Base-by-base conservation (phyloP, 306 rosid genomes). In the Quercus gilva region DNA sequence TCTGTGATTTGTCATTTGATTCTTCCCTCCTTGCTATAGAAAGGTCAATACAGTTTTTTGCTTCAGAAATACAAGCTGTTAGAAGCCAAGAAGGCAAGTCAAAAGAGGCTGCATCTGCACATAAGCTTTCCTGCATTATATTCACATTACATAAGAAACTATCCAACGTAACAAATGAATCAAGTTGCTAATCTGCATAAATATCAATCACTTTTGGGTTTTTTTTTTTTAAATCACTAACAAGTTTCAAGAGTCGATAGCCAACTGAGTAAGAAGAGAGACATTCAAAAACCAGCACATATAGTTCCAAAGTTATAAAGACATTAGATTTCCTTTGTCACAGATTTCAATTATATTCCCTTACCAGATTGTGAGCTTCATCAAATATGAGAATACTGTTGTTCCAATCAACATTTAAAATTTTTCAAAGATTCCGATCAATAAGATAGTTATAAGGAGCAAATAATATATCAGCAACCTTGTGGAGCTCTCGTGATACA, bases 401-500 rank as follows among this genome's bases (percentile, higher is more conserved):
- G 79, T 59, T 53, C 97, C 97, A 94, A 37, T 84, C 41, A 82
- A 94, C n/a, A 55, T 65, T 75, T 72, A 94, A 76, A 74, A 85
- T 74, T 3, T 88, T 85, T 79, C 99, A 85, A 78, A 81, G 76
- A 31, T 80, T 89, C 67, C 83, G 97, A 76, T 92, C 97, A 78
- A 94, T 94, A 71, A 94, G 95, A 92, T 92, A 94, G 86, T 94
- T 94, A 80, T 94, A 94, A 76, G 99, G 99, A 81, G 97, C 94
- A 72, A 92, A 94, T 67, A 91, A 55, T 81, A 94, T 87, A 89
- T 94, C 99, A 61, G 87, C 97, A 79, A 69, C 84, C 85, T 85
- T 91, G 89, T 90, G 95, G 70, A 94, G 90, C 65, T 92, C 97
- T 79, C 96, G 90, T 35, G 99, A 88, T 78, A 94, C 82, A 74